Evolutionary conservation across 2,329 filamentous ascomycete genomes (phyloP).

Genomic region (Calonectria pteridis): DNA sequence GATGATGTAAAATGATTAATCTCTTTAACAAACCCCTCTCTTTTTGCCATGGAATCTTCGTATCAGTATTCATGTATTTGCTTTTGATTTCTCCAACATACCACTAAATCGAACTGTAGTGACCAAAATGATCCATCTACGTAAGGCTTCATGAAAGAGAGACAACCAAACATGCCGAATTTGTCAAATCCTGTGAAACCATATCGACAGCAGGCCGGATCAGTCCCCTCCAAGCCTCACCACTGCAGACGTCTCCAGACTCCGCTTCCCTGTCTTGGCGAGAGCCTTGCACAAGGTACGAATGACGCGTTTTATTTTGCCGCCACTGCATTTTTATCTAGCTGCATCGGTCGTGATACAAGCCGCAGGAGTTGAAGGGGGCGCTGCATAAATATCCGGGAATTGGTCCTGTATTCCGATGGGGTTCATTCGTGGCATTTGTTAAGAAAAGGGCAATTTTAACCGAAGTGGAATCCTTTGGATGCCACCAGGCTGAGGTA

Average conservation of each 20-base stretch:
- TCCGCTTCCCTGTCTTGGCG: neutral
- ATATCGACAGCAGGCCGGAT: neutral
- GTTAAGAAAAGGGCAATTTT: too few relatives aligned
- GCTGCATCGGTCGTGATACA: too few relatives aligned
- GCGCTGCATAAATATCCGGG: too few relatives aligned
- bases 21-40: neutral
- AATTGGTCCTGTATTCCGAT: too few relatives aligned
- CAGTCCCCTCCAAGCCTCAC: neutral
- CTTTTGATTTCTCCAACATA: neutral
- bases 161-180: neutral
- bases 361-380: too few relatives aligned
- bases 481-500: too few relatives aligned
- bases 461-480: too few relatives aligned
- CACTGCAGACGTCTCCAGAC: neutral
- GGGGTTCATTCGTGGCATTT: too few relatives aligned
- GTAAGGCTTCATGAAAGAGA: neutral
- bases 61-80: neutral
- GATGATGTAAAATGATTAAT: neutral
- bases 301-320: neutral
- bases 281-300: neutral
- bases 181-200: neutral
- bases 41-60: neutral
- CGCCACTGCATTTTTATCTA: neutral
- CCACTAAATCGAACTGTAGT: neutral
- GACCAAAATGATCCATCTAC: neutral